Base-by-base conservation (phyloP, 768 basidiomycete species). In the Boletus sp. region DNA sequence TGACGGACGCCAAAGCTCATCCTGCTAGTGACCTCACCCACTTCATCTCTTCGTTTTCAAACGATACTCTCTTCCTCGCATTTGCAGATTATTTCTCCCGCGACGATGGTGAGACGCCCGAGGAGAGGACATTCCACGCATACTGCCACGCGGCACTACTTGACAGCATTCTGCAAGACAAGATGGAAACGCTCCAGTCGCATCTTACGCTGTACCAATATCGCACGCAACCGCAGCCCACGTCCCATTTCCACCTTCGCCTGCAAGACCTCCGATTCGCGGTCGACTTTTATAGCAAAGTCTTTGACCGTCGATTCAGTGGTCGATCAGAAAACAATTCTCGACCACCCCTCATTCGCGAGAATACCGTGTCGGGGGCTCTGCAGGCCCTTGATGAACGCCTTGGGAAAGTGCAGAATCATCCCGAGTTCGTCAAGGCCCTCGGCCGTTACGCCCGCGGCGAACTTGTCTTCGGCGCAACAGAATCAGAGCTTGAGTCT, bases 151-250 rank as follows among this genome's bases (percentile, higher is more conserved):
- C 90, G 0, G 80, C 82, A 30, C 71, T 94, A 12, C 78, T 94
- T 42, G 95, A 98, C 68, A 89, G 90, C 72, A 88, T 98, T 49
- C 76, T 94, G n/a, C 86, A 91, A 68, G 94, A 95, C 73, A 97
- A 96, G 68, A 85, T 89, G 12, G 82, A 85, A 56, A 86, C 89
- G 0, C 73, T 95, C 4, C 85, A 88, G 62, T 79, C 87, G 0
- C 89, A 93, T 67, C 75, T 94, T 3, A 83, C 83, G 1, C 68
- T 94, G 30, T 91, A 86, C 66, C 80, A 77, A 48, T 85, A 85
- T 63, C 85, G 90, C 56, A 80, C 73, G 52, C 83, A 86, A 80
- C 74, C 78, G 4, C 81, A 83, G 0, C 63, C 72, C 4, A 82
- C 83, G 7, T 79, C 76, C 9, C 85, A 83, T 67, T 90, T 87